Conservation (phyloP, 352 stramenopile species). For the Globisporangium nagaii region DNA sequence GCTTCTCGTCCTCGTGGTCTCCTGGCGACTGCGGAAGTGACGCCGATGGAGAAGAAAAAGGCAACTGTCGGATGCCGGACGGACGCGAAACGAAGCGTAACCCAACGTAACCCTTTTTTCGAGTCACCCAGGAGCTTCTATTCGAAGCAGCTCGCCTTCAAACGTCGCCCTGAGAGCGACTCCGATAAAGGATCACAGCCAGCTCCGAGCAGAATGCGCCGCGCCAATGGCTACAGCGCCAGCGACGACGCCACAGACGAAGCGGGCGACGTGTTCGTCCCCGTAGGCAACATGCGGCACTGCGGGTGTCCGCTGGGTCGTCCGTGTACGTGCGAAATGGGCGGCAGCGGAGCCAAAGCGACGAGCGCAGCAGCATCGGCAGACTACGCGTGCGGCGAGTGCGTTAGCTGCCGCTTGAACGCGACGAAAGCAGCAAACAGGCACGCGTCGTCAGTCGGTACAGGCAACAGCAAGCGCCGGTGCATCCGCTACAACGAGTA, state of each 20-base stretch:
- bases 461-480: slow-evolving; percentile 15
- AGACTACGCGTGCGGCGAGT: slow-evolving; percentile 31
- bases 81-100: too few relatives aligned
- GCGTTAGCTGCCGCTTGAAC: slow-evolving; percentile 63
- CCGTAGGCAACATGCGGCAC: slow-evolving; percentile 41
- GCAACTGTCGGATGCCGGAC: too few relatives aligned
- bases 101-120: too few relatives aligned
- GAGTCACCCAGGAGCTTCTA: too few relatives aligned
- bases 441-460: background rate
- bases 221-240: background rate
- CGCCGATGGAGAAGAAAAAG: too few relatives aligned
- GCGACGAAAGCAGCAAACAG: slow-evolving; percentile 12
- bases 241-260: slow-evolving; percentile 12
- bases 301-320: slow-evolving; percentile 58
- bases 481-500: slow-evolving; percentile 51
- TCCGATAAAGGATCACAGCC: too few relatives aligned
- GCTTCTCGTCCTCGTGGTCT: background rate
- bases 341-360: background rate
- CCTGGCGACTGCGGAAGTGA: too few relatives aligned
- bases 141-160: too few relatives aligned
- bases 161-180: too few relatives aligned
- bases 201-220: background rate
- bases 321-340: slow-evolving; percentile 60
- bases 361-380: background rate
- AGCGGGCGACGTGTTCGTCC: slow-evolving; percentile 10